A percentile compares a stretch with the other conserved stretches of the same genome.
phyloP scores from a whole-genome alignment of 768 basidiomycete genomes.

The Tulasnella sp. region DNA sequence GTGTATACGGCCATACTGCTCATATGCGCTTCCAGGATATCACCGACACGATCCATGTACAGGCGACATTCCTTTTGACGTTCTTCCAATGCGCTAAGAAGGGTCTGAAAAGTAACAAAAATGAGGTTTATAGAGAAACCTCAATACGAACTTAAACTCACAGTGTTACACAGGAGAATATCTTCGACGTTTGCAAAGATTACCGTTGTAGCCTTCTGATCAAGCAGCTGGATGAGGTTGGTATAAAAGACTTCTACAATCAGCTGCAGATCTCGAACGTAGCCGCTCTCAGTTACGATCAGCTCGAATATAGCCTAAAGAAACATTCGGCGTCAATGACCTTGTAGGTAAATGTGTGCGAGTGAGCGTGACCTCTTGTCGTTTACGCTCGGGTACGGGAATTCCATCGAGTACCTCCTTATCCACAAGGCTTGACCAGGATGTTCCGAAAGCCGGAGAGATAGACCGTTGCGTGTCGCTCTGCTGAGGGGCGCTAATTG shows the following conservation, averaged over 20 bases:
- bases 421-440: constrained; percentile 89
- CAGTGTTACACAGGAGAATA: constrained; percentile 77
- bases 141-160: constrained; percentile 26
- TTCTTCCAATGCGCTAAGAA: constrained; percentile 80
- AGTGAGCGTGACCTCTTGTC: constrained; percentile 58
- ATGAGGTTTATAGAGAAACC: neutral
- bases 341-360: neutral
- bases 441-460: constrained; percentile 59
- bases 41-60: constrained; percentile 80
- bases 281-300: constrained; percentile 79
- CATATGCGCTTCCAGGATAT: constrained; percentile 65
- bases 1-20: constrained; percentile 68
- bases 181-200: constrained; percentile 94
- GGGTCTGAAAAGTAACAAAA: constrained; percentile 36
- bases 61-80: constrained; percentile 84
- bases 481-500: neutral
- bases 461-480: constrained; percentile 26
- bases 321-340: neutral
- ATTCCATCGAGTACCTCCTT: constrained; percentile 71
- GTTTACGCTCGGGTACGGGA: constrained; percentile 60
- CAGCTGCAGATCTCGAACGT: constrained; percentile 83
- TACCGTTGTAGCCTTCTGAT: constrained; percentile 61
- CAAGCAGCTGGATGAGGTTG: constrained; percentile 56
- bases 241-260: constrained; percentile 92
- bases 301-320: constrained; percentile 85